Percentiles rank a stretch among this genome's conserved stretches.
phyloP scores from a whole-genome alignment of 352 stramenopile species.

The Globisporangium ultimum region DNA sequence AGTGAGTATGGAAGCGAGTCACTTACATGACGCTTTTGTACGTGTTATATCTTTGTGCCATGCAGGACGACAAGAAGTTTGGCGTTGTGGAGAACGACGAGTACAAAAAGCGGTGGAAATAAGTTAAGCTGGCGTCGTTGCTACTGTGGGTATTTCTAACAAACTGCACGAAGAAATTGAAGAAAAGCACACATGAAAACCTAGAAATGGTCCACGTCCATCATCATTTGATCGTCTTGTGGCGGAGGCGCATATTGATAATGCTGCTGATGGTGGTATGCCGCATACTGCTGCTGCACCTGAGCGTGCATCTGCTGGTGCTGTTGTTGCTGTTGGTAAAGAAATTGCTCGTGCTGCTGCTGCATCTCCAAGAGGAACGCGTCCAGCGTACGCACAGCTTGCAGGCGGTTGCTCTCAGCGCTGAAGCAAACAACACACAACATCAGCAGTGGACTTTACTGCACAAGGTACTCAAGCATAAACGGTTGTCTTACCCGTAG shows the following conservation, averaged over 20 bases:
- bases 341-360: constrained; percentile 38
- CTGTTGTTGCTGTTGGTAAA: constrained; percentile 1
- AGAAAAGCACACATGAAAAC: neutral
- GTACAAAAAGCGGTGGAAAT: constrained; percentile 85
- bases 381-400: constrained; percentile 58
- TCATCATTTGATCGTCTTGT: constrained; percentile 58
- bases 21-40: neutral
- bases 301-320: constrained; percentile 38
- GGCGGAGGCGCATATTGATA: constrained; percentile 11
- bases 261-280: constrained; percentile 8
- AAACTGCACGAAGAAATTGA: neutral
- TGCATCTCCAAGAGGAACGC: constrained; percentile 61
- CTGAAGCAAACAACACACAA: constrained; percentile 12
- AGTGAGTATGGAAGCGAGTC: neutral
- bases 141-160: neutral
- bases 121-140: constrained; percentile 29
- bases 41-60: neutral
- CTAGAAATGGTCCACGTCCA: constrained; percentile 53
- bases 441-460: neutral
- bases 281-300: constrained; percentile 20
- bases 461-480: neutral
- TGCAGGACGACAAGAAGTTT: constrained; percentile 54
- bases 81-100: constrained; percentile 60
- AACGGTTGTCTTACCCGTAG: constrained; percentile 43
- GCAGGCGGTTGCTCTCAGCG: constrained; percentile 38